Evolutionary conservation across 306 rosid genomes (phyloP), one percentile per base, ranked within the genome.

Genomic region (Dalbergia cultrata): DNA sequence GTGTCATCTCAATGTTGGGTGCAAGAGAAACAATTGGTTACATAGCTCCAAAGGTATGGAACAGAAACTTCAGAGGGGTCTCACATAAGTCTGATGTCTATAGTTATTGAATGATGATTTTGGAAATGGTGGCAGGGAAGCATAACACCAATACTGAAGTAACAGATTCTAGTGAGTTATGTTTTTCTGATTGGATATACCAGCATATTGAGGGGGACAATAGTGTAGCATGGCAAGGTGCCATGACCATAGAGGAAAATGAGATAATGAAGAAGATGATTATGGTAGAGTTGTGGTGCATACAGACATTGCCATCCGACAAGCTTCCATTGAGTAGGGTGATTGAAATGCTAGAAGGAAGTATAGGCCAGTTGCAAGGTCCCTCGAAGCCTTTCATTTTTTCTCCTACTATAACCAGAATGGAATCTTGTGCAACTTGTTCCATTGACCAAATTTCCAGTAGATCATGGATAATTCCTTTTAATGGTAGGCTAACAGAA

Each of bases 81-180:
- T 89, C 92, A 0, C 72, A 74, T 0, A 89, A 89, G 45, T 85
- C 87, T 3, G 85, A 89, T 72, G 90, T 85, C 0, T 87, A 85
- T 58, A 87, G 88, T 5, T 89, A 83, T 45, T 88, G 89, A 68
- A 87, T 89, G 90, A 78, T 89, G 86, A 66, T 87, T 43, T 37
- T 83, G 33, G 88, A 87, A 58, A 78, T 87, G 80, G 86, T 72
- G 35, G 89, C 85, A 8, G 89, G 78, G 22, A 72, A 60, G 66
- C 73, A 85, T 74, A 81, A 83, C 10, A 43, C 60, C 0, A 77
- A 37, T 5, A 67, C 3, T 21, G 76, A 41, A 76, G 69, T 35
- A 9, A 80, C 82, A 54, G 8, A 60, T n/a, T 45, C 77, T 1
- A 83, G 72, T 78, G 86, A 87, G 22, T 31, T 53, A n/a, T 89